Percentiles rank a stretch among this genome's conserved stretches.
Evolutionary conservation across 2,329 filamentous ascomycete genomes (phyloP).

Genomic region (Sphaerulina vaccinii): DNA sequence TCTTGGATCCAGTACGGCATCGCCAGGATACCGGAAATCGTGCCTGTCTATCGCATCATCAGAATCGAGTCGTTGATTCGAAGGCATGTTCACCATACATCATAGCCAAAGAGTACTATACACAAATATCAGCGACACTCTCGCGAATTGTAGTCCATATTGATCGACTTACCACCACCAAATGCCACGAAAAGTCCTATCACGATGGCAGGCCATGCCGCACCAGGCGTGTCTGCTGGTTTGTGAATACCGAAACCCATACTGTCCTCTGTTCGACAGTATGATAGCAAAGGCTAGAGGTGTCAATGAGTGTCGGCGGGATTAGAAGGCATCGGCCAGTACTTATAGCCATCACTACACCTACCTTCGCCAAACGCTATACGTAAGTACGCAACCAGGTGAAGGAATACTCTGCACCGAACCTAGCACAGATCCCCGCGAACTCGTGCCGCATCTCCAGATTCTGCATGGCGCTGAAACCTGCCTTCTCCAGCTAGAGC

Average conservation of each 20-base stretch:
- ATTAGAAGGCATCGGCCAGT: too few species aligned
- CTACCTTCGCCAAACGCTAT: slow-evolving; percentile 1
- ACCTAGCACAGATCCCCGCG: neutral
- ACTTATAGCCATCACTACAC: too few species aligned
- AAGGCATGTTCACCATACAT: slow-evolving; percentile 13
- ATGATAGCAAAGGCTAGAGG: neutral
- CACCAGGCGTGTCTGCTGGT: slow-evolving; percentile 20
- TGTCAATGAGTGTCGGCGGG: neutral
- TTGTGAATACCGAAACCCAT: slow-evolving; percentile 24
- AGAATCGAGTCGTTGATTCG: slow-evolving; percentile 3
- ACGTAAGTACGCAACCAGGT: neutral
- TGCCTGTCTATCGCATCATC: slow-evolving; percentile 12
- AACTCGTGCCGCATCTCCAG: slow-evolving; percentile 1
- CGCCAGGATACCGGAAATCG: slow-evolving; percentile 46
- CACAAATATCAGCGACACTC: neutral
- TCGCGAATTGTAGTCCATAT: neutral
- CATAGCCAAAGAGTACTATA: slow-evolving; percentile 34
- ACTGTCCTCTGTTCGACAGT: neutral
- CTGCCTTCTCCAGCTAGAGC: slow-evolving; percentile 2
- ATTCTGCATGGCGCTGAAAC: neutral
- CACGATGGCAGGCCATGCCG: slow-evolving; percentile 45
- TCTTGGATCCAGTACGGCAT: slow-evolving; percentile 25
- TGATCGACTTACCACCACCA: slow-evolving; percentile 20
- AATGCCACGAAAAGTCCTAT: slow-evolving; percentile 44
- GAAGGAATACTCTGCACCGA: neutral